Percentiles rank a stretch among this genome's conserved stretches.
These are phyloP conservation scores for Barbatosphaeria neglecta DNA, from an alignment of 495 filamentous ascomycete genomes.

Conservation along the genomic window DNA sequence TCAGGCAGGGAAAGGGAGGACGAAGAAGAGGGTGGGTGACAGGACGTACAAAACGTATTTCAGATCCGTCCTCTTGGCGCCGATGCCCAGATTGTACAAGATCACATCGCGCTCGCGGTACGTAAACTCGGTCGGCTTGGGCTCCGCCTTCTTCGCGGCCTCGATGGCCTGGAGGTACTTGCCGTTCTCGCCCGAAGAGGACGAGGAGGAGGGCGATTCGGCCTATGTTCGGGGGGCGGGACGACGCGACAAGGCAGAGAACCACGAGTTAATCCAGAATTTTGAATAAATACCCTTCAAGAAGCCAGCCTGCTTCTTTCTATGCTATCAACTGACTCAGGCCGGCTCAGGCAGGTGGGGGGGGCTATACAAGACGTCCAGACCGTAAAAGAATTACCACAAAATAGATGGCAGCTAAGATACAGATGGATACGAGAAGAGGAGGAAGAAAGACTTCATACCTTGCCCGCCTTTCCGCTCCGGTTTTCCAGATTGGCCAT, in stretches of 20 bases:
- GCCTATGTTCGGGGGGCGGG: background rate
- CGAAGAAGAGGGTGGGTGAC: background rate
- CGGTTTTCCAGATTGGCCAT: slow-evolving; percentile 86
- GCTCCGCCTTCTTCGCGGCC: slow-evolving; percentile 59
- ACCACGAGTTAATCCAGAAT: slow-evolving; percentile 14
- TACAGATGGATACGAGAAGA: slow-evolving; percentile 11
- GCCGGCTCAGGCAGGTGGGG: no score
- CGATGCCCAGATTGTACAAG: slow-evolving; percentile 90
- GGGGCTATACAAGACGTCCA: no score
- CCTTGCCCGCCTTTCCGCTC: slow-evolving; percentile 34
- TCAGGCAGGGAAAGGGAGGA: no score
- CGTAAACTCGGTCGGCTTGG: slow-evolving; percentile 64
- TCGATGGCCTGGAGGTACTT: slow-evolving; percentile 59
- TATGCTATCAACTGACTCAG: no score
- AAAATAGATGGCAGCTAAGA: background rate
- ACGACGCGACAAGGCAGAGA: no score
- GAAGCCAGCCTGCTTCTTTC: no score
- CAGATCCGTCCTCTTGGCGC: slow-evolving; percentile 86
- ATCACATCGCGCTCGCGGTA: slow-evolving; percentile 82
- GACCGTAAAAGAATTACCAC: no score
- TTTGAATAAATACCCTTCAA: slow-evolving; percentile 15
- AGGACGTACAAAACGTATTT: slow-evolving; percentile 55
- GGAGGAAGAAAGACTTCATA: slow-evolving; percentile 24
- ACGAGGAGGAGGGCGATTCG: slow-evolving; percentile 2
- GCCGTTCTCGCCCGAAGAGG: slow-evolving; percentile 21